Evolutionary conservation across 1,284 basidiomycete genomes (phyloP), one percentile per base, ranked within the genome.

Genomic region (Thecaphora thlaspeos): DNA sequence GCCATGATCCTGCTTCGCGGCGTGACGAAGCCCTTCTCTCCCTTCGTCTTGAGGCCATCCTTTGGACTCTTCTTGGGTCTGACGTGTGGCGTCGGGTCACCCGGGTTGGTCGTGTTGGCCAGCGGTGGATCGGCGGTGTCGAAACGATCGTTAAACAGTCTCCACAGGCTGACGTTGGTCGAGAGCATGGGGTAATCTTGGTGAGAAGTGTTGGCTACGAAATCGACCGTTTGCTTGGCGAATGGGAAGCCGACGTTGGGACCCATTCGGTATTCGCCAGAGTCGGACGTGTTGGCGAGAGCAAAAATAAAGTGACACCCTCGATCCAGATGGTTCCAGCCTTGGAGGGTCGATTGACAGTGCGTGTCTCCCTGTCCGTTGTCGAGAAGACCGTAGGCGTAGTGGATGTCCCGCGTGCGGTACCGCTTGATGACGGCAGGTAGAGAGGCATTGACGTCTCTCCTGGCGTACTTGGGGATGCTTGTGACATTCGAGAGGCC

Each of bases 131-230:
- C 55, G 39, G 53, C 54, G 2, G 48, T 55, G 52, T 69, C 61
- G 44, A 63, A 67, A 34, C 65, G 59, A 46, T 56, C 43, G 17
- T 51, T 34, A 45, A 76, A 76, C 34, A 75, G 47, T 39, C 60
- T 61, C 14, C 65, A 48, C 18, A 73, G 38, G 3, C 71, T 70
- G 41, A 51, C 43, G 30, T 65, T 70, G 4, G 71, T 66, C 18
- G 69, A 63, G 42, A 67, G 63, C 74, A 75, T 73, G 3, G 69
- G 65, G 40, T 73, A 76, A 55, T 76, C 74, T 38, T 75, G 73
- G 46, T 76, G 74, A 19, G 68, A 68, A 2, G 63, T 62, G 24
- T 73, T 69, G 14, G 55, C 69, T 26, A 75, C 59, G 42, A 71
- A 72, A 38, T 59, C 58, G 19, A 71, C 62, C 1, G 55, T 58